Base-by-base conservation (phyloP, 495 filamentous ascomycete genomes). In the Penicillium angulare region DNA sequence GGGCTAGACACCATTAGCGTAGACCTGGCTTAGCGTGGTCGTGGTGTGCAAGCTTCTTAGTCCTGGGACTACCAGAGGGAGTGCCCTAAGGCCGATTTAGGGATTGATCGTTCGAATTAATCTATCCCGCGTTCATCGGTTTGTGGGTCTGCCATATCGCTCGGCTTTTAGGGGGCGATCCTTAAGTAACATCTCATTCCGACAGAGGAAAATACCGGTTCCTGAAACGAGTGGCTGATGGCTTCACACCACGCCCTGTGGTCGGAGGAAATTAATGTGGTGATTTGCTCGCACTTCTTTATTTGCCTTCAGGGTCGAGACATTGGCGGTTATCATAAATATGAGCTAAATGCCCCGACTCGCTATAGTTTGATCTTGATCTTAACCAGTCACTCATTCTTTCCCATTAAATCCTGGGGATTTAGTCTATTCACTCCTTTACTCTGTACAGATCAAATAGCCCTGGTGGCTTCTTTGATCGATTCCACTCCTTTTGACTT, bases 401-500 rank as follows among this genome's bases (percentile, higher is more conserved):
- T n/a, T n/a, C n/a, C n/a, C n/a, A n/a, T n/a, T n/a, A n/a, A n/a
- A n/a, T n/a, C n/a, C n/a, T n/a, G n/a, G n/a, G n/a, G n/a, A n/a
- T n/a, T n/a, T n/a, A n/a, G n/a, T n/a, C n/a, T n/a, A 29, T 15
- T 48, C 34, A 22, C 22, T 48, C 45, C 45, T 48, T 44, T 16
- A n/a, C n/a, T 13, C 9, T 31, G 21, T 32, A 2, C 26, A 44
- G 42, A 44, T 44, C 42, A 18, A 18, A 48, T n/a, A 22, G 15
- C 32, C 21, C 32, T 39, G 45, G 45, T 36, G 33, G 33, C n/a
- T 26, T 26, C 7, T 15, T 39, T 26, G 33, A 48, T 38, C 53
- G n/a, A 38, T 39, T 38, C 44, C 43, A 31, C 24, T 48, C 49
- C 20, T 52, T 52, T 50, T 53, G 23, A 33, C 24, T 9, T 31